phyloP scores from a whole-genome alignment of 352 stramenopile genomes.

The Globisporangium lucens region DNA sequence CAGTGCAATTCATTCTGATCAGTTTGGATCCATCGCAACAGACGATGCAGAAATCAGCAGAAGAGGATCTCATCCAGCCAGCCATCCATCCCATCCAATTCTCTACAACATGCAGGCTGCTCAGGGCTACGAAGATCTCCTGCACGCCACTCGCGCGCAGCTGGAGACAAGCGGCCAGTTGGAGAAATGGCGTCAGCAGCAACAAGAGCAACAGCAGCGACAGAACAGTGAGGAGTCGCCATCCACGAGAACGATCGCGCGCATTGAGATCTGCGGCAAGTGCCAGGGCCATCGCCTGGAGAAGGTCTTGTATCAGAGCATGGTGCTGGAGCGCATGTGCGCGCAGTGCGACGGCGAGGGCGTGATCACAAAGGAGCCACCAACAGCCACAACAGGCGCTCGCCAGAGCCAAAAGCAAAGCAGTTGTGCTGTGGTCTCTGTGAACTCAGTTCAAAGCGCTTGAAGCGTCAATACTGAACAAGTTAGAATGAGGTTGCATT shows the following conservation, averaged over 20 bases:
- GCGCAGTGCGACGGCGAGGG: conserved; percentile 53
- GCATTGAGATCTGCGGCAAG: conserved; percentile 41
- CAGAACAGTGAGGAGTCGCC: neutral
- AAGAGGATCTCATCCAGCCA: neutral
- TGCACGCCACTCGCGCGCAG: conserved; percentile 6
- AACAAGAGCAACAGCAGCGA: neutral
- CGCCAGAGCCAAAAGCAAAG: neutral
- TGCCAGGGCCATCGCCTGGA: conserved; percentile 61
- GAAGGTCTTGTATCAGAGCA: conserved; percentile 46
- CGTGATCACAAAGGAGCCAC: conserved; percentile 22
- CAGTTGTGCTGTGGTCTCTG: neutral
- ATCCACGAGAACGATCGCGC: neutral
- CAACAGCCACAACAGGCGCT: conserved; percentile 5
- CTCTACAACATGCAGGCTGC: conserved; percentile 6
- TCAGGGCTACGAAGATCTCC: conserved; percentile 2
- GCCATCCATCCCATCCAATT: neutral
- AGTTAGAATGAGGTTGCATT: too few species aligned
- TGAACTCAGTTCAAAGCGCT: conserved; percentile 4
- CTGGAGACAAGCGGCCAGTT: conserved; percentile 8
- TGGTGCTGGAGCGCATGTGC: conserved; percentile 59
- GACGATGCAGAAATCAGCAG: neutral
- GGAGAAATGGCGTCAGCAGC: conserved; percentile 4
- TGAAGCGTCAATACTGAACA: neutral
- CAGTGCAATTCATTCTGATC: neutral
- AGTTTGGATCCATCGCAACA: neutral